phyloP scores from a whole-genome alignment of 164 flowering plant species.

The Taxillus chinensis region DNA sequence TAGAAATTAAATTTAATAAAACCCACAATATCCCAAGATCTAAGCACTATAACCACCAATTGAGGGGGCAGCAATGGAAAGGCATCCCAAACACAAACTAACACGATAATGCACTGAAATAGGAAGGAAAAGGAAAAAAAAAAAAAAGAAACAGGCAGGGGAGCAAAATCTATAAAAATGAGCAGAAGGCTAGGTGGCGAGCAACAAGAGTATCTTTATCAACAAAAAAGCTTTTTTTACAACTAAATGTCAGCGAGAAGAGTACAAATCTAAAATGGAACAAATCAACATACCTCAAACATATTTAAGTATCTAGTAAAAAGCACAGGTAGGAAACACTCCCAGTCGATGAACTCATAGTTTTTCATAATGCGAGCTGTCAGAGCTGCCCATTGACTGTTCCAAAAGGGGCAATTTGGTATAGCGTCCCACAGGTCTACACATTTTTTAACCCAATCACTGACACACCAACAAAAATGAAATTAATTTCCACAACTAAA shows the following conservation, averaged over 20 bases:
- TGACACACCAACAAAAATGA: conserved; percentile 19
- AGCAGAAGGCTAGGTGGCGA: neutral
- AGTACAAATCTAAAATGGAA: neutral
- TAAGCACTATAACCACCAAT: too few relatives aligned
- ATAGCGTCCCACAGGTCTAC: conserved; percentile 64
- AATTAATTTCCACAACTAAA: neutral
- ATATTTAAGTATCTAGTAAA: conserved; percentile 71
- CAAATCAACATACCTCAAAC: conserved; percentile 52
- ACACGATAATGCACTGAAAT: too few relatives aligned
- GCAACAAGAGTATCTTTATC: neutral
- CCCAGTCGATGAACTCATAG: conserved; percentile 61
- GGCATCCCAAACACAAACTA: too few relatives aligned
- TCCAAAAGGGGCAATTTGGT: conserved; percentile 95
- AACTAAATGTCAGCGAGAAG: too few relatives aligned
- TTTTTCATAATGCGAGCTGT: conserved; percentile 75
- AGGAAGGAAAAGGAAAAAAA: too few relatives aligned
- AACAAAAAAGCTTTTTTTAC: neutral
- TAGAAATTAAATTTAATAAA: too few relatives aligned
- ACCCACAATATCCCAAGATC: too few relatives aligned
- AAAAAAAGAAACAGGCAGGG: too few relatives aligned
- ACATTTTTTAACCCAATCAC: conserved; percentile 57
- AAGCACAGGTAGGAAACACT: conserved; percentile 53
- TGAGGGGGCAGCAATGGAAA: too few relatives aligned
- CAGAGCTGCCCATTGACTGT: conserved; percentile 83
- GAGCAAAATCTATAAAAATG: neutral